Evolutionary conservation across 2,329 filamentous ascomycete genomes (phyloP).

Genomic region (Aspergillus udagawae): DNA sequence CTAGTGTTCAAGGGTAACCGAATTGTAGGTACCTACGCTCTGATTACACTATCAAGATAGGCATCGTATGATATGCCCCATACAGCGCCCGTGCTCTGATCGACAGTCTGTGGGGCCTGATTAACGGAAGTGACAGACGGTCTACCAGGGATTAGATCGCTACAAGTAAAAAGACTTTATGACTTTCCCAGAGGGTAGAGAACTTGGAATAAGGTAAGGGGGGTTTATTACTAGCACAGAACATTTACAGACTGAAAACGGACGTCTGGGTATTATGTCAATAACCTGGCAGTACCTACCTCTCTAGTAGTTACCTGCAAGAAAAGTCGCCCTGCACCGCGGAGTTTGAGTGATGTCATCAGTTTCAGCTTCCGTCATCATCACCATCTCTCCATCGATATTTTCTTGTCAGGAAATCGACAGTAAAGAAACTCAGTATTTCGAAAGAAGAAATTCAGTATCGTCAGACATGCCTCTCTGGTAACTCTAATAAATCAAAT

Average conservation of each 20-base stretch:
- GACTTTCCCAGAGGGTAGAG: not conserved
- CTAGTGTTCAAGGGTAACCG: not conserved
- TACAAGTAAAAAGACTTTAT: not conserved
- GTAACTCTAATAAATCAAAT: not conserved
- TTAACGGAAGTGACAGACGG: not conserved
- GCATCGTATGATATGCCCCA: not conserved
- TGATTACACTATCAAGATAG: not conserved
- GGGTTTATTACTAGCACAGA: not conserved
- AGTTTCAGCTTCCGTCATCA: not conserved
- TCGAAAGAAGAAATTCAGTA: not conserved
- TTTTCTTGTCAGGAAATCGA: not conserved
- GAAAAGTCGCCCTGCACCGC: not conserved
- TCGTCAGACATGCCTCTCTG: not conserved
- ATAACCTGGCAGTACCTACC: not conserved
- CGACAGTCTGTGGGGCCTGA: constrained; percentile 3
- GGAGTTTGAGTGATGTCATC: not conserved
- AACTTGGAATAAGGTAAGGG: too few species aligned
- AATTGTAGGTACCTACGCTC: too few species aligned
- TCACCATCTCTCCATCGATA: not conserved
- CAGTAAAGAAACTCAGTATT: not conserved
- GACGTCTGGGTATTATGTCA: not conserved
- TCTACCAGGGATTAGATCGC: not conserved
- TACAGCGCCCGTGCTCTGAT: constrained; percentile 11
- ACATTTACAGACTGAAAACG: not conserved
- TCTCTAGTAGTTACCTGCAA: not conserved